phyloP scores from a whole-genome alignment of 441 rosid species.

The Cnidoscolus chayamansa region DNA sequence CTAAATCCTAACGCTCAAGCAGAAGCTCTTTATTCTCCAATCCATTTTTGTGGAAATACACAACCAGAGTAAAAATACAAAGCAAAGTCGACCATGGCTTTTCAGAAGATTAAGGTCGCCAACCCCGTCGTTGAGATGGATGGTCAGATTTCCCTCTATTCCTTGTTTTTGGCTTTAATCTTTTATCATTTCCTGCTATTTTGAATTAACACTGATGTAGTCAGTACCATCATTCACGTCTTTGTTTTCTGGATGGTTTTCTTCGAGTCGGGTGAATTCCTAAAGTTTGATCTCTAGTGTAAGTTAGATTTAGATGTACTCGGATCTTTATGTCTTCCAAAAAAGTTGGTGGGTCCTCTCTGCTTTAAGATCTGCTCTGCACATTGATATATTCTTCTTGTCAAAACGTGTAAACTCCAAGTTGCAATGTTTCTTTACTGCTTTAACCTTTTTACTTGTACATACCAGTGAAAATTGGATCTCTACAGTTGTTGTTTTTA shows the following conservation, averaged over 20 bases:
- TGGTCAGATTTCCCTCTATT: slow-evolving; percentile 45
- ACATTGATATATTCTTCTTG: not conserved
- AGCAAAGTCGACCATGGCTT: slow-evolving; percentile 39
- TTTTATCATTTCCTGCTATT: slow-evolving; percentile 1
- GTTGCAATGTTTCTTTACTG: not conserved
- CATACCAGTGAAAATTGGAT: not conserved
- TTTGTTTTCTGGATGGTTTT: not conserved
- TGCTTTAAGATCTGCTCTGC: slow-evolving; percentile 13
- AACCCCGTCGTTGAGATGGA: slow-evolving; percentile 91
- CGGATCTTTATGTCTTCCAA: not conserved
- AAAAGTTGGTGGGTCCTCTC: slow-evolving; percentile 13
- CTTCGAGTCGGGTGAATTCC: not conserved
- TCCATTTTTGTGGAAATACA: not conserved
- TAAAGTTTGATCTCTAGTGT: not conserved
- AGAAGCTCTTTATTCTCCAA: not conserved
- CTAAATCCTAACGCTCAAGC: not conserved
- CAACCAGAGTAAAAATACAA: not conserved
- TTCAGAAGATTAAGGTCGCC: slow-evolving; percentile 75
- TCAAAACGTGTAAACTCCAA: not conserved
- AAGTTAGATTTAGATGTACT: not conserved
- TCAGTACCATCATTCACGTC: not conserved
- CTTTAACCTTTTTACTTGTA: not conserved
- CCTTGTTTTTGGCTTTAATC: not conserved
- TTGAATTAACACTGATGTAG: not conserved
- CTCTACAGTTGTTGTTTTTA: not conserved